A percentile compares a stretch with the other conserved stretches of the same genome.
Conservation (phyloP, 331 rosid species). For the Quercus lobata region DNA sequence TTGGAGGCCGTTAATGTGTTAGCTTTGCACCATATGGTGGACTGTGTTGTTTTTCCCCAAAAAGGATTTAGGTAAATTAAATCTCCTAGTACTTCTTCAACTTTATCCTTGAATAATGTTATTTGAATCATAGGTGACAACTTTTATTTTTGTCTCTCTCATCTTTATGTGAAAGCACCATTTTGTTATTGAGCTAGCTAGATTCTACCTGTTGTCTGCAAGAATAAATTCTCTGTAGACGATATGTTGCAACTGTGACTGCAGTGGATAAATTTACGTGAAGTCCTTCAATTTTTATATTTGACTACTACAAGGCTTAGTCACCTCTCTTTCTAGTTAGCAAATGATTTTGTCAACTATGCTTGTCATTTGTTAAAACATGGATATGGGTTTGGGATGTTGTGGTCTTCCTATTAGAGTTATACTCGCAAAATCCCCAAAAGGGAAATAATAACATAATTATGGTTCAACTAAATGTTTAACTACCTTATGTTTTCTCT, state of each 20-base stretch:
- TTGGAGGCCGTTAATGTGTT: conserved; percentile 54
- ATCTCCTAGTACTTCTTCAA: not conserved
- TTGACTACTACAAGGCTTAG: not conserved
- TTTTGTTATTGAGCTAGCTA: not conserved
- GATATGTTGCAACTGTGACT: not conserved
- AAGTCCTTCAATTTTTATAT: not conserved
- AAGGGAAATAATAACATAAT: not conserved
- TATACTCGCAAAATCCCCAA: not conserved
- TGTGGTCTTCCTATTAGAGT: too few relatives aligned
- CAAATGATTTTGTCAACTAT: not conserved
- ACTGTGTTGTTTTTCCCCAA: conserved; percentile 58
- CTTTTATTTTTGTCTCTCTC: not conserved
- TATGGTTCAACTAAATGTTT: not conserved
- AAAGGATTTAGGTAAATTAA: conserved; percentile 38
- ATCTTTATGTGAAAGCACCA: not conserved
- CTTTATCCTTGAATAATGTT: not conserved
- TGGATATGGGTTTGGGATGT: not conserved
- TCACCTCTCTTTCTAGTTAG: not conserved
- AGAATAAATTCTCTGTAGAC: not conserved
- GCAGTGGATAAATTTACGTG: not conserved
- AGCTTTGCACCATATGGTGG: conserved; percentile 69
- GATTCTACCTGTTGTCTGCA: not conserved
- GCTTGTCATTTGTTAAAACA: not conserved
- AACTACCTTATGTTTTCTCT: not conserved
- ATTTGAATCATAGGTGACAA: not conserved